Evolutionary conservation across 805 yeast species (phyloP).

Genomic region (Wickerhamiella azymoides): DNA sequence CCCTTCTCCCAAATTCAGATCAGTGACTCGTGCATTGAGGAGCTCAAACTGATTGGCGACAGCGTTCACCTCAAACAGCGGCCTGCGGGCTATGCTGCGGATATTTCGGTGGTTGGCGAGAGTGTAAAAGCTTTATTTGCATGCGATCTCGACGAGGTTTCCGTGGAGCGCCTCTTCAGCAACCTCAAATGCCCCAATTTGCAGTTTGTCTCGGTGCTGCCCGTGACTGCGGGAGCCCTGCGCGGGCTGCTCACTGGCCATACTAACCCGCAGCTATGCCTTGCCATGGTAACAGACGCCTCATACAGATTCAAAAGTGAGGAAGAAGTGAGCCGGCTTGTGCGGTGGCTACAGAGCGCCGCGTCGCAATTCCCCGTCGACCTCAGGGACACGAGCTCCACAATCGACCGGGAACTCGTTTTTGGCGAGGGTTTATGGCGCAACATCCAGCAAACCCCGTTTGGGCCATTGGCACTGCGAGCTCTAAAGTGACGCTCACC

Average conservation of each 20-base stretch:
- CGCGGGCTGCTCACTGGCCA: neutral
- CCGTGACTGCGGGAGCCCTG: neutral
- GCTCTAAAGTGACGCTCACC: neutral
- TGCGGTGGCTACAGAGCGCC: slow-evolving; percentile 1
- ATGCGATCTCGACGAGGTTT: neutral
- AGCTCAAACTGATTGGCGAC: slow-evolving; percentile 3
- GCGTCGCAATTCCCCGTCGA: slow-evolving; percentile 2
- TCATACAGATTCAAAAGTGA: neutral
- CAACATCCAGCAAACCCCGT: slow-evolving; percentile 4
- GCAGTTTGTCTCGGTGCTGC: neutral
- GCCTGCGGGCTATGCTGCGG: neutral
- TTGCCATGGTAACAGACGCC: slow-evolving; percentile 1
- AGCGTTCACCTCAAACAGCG: neutral
- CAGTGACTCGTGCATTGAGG: neutral
- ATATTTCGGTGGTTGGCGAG: neutral
- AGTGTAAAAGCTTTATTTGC: neutral
- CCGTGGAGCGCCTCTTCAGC: neutral
- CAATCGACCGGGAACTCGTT: slow-evolving; percentile 1
- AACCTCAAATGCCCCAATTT: neutral
- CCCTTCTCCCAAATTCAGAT: neutral
- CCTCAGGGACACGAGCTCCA: neutral
- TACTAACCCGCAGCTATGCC: neutral
- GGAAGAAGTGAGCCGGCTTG: neutral
- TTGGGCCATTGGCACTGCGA: neutral
- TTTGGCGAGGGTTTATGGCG: slow-evolving; percentile 7